A percentile compares a stretch with the other conserved stretches of the same genome.
Evolutionary conservation across 139 green algal species (phyloP).

Genomic region (Volvox africanus): DNA sequence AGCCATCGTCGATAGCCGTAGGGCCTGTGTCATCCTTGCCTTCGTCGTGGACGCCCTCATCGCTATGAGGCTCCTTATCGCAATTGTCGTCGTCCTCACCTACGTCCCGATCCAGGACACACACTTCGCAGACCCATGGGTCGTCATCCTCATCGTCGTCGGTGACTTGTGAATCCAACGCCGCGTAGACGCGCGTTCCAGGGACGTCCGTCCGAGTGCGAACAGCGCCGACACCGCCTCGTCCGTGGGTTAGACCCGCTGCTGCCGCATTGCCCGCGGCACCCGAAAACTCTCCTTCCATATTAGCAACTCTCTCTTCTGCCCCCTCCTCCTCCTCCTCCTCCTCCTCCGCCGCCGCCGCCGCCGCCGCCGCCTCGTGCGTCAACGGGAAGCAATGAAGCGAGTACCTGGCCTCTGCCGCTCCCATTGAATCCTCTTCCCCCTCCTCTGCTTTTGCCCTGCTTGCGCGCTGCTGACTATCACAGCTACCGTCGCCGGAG

Average conservation of each 20-base stretch:
- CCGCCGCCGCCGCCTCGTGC: neutral
- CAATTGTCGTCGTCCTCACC: neutral
- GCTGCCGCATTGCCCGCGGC: too few species aligned
- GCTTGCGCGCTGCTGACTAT: neutral
- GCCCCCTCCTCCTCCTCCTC: slow-evolving; percentile 2
- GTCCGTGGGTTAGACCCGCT: neutral
- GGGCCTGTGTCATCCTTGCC: too few species aligned
- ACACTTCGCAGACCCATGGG: neutral
- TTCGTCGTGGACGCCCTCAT: neutral
- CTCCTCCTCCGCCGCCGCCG: neutral
- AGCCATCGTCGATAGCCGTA: too few species aligned
- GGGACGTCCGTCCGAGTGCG: neutral
- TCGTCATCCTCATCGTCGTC: neutral
- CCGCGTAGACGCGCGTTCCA: neutral
- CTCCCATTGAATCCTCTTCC: neutral
- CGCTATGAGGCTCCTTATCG: neutral
- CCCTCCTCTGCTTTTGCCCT: neutral
- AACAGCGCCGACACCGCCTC: neutral
- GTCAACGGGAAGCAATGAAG: slow-evolving; percentile 41
- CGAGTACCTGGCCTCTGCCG: neutral
- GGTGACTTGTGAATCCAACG: neutral
- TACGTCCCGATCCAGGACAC: neutral
- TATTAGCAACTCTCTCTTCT: neutral
- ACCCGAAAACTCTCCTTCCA: neutral
- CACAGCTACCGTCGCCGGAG: neutral